phyloP scores from a whole-genome alignment of 2,329 filamentous ascomycete genomes.

The Aureobasidium lini region DNA sequence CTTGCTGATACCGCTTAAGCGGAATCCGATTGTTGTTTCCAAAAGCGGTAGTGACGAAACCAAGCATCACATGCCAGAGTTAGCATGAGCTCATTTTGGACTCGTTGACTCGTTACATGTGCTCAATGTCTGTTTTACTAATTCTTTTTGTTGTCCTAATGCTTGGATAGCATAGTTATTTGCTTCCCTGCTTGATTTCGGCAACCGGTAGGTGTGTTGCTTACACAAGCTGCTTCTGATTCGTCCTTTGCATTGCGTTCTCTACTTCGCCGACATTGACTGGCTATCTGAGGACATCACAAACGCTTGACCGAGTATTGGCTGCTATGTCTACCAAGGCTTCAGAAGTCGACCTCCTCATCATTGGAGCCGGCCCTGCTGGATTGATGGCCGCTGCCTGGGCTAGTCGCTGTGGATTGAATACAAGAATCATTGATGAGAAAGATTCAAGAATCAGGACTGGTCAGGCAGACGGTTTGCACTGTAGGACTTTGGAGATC shows the following conservation, averaged over 20 bases:
- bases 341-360: background rate
- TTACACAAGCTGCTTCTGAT: background rate
- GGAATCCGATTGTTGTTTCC: background rate
- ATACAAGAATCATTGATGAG: constrained; percentile 2
- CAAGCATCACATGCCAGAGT: background rate
- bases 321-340: background rate
- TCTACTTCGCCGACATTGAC: background rate
- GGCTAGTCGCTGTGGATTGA: background rate
- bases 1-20: background rate
- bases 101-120: no score
- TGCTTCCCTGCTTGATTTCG: background rate
- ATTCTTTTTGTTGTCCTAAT: no score
- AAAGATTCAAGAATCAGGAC: background rate
- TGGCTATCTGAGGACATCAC: no score
- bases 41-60: background rate
- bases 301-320: background rate
- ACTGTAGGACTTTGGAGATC: background rate
- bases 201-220: background rate
- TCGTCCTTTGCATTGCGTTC: background rate
- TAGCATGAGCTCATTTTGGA: background rate
- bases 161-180: no score
- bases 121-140: no score
- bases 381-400: constrained; percentile 6
- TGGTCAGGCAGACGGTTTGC: constrained; percentile 1
- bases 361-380: background rate